Base-by-base conservation (phyloP, 225 moss, liverwort and hornwort species). In the Polytrichum commune region DNA sequence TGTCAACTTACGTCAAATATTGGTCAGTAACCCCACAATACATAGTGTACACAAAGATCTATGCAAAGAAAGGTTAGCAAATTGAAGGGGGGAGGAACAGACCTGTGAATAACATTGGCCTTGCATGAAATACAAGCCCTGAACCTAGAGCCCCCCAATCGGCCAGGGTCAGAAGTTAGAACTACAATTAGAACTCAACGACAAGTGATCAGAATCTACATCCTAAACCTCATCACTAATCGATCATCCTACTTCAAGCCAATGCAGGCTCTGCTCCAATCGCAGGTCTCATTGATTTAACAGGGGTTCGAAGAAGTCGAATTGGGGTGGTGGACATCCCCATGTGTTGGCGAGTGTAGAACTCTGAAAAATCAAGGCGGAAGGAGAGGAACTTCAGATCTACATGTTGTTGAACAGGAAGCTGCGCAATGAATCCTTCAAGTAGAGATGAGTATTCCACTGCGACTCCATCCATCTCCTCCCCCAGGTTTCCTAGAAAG, bases 381-480 rank as follows among this genome's bases (percentile, higher is more conserved):
- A 98, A 95, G 20, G 91, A 91, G n/a, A 98, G 83, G 84, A 98
- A 98, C 84, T 91, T 98, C 66, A 98, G 76, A 74, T 98, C 98
- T 35, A 98, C 98, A 72, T 98, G 98, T 74, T 93, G 95, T 68
- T 98, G 95, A 46, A 84, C 93, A 27, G 98, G 98, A 66, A 98
- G 79, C 87, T 98, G 98, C 19, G 98, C 89, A 69, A 98, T 95
- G 69, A 95, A 98, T 4, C 92, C 93, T 74, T 98, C 95, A 20
- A 93, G 80, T 3, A 98, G 76, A 57, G 95, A 94, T 7, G 93
- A 93, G 79, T 92, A 95, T 67, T 98, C 93, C 79, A 92, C 90
- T 53, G 95, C 92, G n/a, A 95, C 85, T 55, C 93, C 92, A 67
- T 98, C 98, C 98, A 98, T 98, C 79, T 98, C 98, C 20, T 93